Evolutionary conservation across 768 basidiomycete species (phyloP), one percentile per base, ranked within the genome.

Genomic region (Lactarius psammicola): DNA sequence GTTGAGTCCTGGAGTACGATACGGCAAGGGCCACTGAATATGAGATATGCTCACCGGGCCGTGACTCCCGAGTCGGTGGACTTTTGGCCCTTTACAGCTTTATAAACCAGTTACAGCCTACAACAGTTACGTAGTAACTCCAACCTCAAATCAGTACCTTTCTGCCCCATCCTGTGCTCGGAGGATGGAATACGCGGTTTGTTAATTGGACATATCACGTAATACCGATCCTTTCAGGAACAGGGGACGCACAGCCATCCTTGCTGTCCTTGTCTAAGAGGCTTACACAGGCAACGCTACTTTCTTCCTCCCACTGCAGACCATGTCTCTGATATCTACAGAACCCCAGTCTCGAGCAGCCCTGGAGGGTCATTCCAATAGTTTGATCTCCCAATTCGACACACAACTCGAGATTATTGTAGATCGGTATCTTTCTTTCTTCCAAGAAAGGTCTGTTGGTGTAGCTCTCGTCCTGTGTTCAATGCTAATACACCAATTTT

Each of bases 401-500:
- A 72, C 81, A 49, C 86, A 93, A 69, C 84, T 94, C 36, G 84
- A 79, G 65, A 79, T 85, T 68, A 75, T 92, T 68, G 83, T 82
- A 44, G 89, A 94, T 70, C 89, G 89, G 4, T 94, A 93, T 75
- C 81, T 95, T 65, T 78, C 73, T 64, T 95, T 95, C 79, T 94
- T 95, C 77, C 85, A 86, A 75, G 94, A 95, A 79, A 82, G 94
- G 93, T 90, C 68, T 67, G 80, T 64, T 26, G 66, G 17, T 26
- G 56, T 66, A 38, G 55, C 61, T 55, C 56, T 71, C 61, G 31
- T 33, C 65, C 56, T 67, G 71, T 40, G 59, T 36, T 56, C 49
- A 65, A 49, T 15, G 33, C 51, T 59, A 28, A 51, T 23, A 69
- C 70, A 57, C 10, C 62, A 55, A 60, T 49, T 34, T 69, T 36